Percentiles rank a stretch among this genome's conserved stretches.
Evolutionary conservation across 257 asterid genomes (phyloP).

Genomic region (Ilex aquifolium): DNA sequence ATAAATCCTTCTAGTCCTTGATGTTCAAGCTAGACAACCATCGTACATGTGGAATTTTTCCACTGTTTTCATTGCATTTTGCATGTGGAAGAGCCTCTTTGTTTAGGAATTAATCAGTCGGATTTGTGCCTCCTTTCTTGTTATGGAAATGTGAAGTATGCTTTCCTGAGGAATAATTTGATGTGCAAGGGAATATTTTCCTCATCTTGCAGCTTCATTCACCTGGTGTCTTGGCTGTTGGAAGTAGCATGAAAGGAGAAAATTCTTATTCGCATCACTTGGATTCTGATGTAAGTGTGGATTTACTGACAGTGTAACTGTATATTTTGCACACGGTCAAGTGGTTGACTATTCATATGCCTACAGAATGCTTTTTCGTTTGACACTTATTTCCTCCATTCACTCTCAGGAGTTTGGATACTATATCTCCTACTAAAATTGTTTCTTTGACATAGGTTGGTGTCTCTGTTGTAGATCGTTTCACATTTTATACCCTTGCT

Average conservation of each 20-base stretch:
- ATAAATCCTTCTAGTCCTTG: too few relatives aligned
- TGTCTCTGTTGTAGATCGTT: slow-evolving; percentile 92
- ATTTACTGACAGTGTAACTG: background rate
- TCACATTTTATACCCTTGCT: slow-evolving; percentile 90
- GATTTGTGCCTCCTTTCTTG: slow-evolving; percentile 5
- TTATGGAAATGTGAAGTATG: slow-evolving; percentile 11
- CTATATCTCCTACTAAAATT: slow-evolving; percentile 9
- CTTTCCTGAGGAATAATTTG: slow-evolving; percentile 3
- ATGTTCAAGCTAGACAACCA: too few relatives aligned
- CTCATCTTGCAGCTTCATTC: slow-evolving; percentile 76
- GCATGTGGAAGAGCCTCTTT: too few relatives aligned
- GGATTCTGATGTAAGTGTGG: slow-evolving; percentile 77
- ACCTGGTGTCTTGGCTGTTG: slow-evolving; percentile 94
- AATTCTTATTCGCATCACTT: slow-evolving; percentile 94
- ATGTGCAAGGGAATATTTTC: slow-evolving; percentile 7
- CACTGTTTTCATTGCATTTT: too few relatives aligned
- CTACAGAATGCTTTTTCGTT: slow-evolving; percentile 2
- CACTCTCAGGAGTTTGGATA: slow-evolving; percentile 2
- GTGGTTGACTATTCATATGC: slow-evolving; percentile 12
- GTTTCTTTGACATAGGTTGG: slow-evolving; percentile 66
- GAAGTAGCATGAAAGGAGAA: slow-evolving; percentile 98
- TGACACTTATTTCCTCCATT: slow-evolving; percentile 4
- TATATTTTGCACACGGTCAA: slow-evolving; percentile 1
- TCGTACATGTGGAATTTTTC: too few relatives aligned
- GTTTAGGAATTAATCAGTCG: too few relatives aligned